These are phyloP conservation scores for Sphagnum tenellum DNA, from an alignment of 225 moss, liverwort and hornwort genomes.

Conservation along the genomic window DNA sequence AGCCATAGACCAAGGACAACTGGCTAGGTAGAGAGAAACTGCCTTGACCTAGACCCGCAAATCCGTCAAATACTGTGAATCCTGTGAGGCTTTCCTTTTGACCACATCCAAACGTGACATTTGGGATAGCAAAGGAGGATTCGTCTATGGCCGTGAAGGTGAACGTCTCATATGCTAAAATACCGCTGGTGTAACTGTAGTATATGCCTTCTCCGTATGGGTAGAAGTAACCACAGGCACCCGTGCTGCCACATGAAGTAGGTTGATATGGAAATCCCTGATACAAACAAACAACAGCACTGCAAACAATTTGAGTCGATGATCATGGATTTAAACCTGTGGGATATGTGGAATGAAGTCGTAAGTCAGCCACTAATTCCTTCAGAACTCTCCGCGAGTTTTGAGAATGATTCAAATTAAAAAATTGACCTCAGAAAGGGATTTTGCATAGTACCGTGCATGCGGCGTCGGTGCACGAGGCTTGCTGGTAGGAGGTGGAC, in stretches of 20 bases:
- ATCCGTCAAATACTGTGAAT: constrained; percentile 21
- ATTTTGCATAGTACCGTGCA: constrained; percentile 11
- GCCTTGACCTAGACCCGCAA: constrained; percentile 30
- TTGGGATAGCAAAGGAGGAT: neutral
- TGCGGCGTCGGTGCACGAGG: constrained; percentile 16
- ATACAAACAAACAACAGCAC: neutral
- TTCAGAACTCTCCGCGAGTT: neutral
- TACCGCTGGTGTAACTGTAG: constrained; percentile 9
- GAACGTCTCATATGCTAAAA: constrained; percentile 15
- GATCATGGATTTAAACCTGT: neutral
- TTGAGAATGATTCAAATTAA: neutral
- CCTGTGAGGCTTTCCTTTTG: constrained; percentile 6
- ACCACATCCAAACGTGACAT: constrained; percentile 35
- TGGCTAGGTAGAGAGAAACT: constrained; percentile 24
- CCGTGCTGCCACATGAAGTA: neutral
- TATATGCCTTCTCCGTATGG: constrained; percentile 19
- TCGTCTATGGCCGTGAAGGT: constrained; percentile 2
- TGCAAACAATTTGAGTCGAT: too few species aligned
- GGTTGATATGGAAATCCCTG: neutral
- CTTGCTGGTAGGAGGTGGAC: constrained; percentile 15
- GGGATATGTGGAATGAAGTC: neutral
- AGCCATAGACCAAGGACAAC: neutral
- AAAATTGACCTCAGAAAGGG: neutral
- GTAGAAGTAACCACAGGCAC: constrained; percentile 14
- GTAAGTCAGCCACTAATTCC: neutral